A percentile compares a stretch with the other conserved stretches of the same genome.
These are phyloP conservation scores for Neurospora sp. DNA, from an alignment of 495 filamentous ascomycete genomes.

Conservation along the genomic window DNA sequence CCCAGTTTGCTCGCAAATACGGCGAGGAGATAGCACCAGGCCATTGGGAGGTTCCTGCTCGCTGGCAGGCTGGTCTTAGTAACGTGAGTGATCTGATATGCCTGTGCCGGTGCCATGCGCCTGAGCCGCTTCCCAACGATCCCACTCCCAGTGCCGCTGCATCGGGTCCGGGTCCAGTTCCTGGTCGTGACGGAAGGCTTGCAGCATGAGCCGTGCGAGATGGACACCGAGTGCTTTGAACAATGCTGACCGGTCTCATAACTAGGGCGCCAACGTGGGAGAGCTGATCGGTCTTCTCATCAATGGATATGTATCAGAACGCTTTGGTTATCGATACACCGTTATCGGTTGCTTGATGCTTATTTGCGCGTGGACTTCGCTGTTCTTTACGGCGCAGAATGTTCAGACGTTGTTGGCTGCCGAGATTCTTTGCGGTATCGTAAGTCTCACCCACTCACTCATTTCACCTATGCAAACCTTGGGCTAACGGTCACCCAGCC, in stretches of 20 bases:
- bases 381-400: conserved; percentile 69
- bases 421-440: conserved; percentile 66
- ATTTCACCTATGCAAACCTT: background rate
- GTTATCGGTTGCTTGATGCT: conserved; percentile 57
- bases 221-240: background rate
- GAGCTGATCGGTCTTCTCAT: conserved; percentile 69
- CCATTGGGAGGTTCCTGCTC: conserved; percentile 56
- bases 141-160: background rate
- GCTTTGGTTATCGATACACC: conserved; percentile 63
- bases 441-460: conserved; percentile 26
- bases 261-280: conserved; percentile 36
- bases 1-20: conserved; percentile 60
- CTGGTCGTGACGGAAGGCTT: background rate
- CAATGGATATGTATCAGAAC: conserved; percentile 67
- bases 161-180: background rate
- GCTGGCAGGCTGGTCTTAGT: conserved; percentile 69
- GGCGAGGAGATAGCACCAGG: conserved; percentile 46
- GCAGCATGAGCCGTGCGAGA: background rate
- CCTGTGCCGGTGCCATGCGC: background rate
- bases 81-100: conserved; percentile 40
- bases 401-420: conserved; percentile 58
- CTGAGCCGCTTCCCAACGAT: background rate
- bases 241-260: background rate
- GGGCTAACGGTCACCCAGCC: conserved; percentile 13
- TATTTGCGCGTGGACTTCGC: conserved; percentile 58